Conservation (phyloP, 352 stramenopile genomes). For the Blastocystis sp. region DNA sequence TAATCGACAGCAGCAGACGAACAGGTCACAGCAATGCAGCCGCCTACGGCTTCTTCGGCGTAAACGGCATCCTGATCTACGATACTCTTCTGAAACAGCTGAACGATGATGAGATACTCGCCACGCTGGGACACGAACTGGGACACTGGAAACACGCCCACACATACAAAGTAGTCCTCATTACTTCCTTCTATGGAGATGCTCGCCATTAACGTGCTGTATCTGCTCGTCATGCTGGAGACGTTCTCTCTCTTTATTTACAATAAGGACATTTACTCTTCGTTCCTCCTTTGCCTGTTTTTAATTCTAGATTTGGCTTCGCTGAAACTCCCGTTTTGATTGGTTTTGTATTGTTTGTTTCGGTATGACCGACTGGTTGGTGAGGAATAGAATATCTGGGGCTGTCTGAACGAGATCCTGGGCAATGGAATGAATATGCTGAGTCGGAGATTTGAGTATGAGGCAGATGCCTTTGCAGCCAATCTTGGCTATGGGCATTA, state of each 20-base stretch:
- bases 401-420: neutral
- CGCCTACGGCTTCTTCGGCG: slow-evolving; percentile 73
- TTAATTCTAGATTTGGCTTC: slow-evolving; percentile 44
- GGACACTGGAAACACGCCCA: slow-evolving; percentile 79
- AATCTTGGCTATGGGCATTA: slow-evolving; percentile 70
- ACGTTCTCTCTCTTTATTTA: neutral
- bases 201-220: neutral
- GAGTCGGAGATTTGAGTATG: neutral
- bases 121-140: slow-evolving; percentile 75
- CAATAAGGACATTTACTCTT: neutral
- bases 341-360: slow-evolving; percentile 74
- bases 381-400: slow-evolving; percentile 19
- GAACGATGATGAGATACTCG: slow-evolving; percentile 75
- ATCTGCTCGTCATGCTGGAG: slow-evolving; percentile 17
- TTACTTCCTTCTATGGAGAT: neutral
- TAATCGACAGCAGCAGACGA: slow-evolving; percentile 77
- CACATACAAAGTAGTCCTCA: slow-evolving; percentile 70
- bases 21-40: slow-evolving; percentile 80
- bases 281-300: neutral
- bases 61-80: slow-evolving; percentile 77
- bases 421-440: neutral
- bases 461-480: slow-evolving; percentile 75
- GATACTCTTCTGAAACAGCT: slow-evolving; percentile 75
- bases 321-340: slow-evolving; percentile 71
- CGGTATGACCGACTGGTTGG: neutral